phyloP scores from a whole-genome alignment of 345 rosid genomes.

The Capsella bursapastoris region DNA sequence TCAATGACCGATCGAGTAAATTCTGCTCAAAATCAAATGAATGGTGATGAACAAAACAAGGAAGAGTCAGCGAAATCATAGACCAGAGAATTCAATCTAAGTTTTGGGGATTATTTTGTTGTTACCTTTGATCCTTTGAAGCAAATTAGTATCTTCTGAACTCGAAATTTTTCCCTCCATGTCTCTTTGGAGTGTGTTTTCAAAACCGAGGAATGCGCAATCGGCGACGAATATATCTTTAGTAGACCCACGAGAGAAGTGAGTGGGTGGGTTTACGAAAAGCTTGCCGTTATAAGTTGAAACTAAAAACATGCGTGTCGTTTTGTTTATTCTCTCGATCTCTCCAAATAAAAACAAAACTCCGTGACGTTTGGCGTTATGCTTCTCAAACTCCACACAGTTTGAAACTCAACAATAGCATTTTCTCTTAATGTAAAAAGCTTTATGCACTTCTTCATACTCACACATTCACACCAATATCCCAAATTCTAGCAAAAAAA shows the following conservation, averaged over 20 bases:
- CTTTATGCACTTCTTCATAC: no score
- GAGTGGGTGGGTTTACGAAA: not conserved
- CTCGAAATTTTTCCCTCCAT: conserved; percentile 64
- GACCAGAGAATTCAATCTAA: not conserved
- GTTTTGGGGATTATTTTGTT: not conserved
- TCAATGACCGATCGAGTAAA: conserved; percentile 58
- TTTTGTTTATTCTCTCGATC: not conserved
- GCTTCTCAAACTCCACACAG: no score
- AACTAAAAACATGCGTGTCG: conserved; percentile 28
- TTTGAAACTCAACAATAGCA: no score
- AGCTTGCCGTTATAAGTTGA: conserved; percentile 22
- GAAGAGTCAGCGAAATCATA: conserved; percentile 5
- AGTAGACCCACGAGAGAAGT: not conserved
- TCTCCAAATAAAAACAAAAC: no score
- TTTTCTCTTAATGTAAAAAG: no score
- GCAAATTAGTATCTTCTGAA: conserved; percentile 45
- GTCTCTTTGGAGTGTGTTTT: conserved; percentile 10
- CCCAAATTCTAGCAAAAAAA: no score
- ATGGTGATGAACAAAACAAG: conserved; percentile 7
- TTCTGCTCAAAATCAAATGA: conserved; percentile 51
- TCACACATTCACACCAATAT: no score
- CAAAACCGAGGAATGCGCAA: not conserved
- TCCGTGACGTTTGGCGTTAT: not conserved
- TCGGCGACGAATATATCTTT: not conserved
- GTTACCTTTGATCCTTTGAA: conserved; percentile 64